Evolutionary conservation across 495 filamentous ascomycete genomes (phyloP).

Genomic region (Aspergillus mulundensis): DNA sequence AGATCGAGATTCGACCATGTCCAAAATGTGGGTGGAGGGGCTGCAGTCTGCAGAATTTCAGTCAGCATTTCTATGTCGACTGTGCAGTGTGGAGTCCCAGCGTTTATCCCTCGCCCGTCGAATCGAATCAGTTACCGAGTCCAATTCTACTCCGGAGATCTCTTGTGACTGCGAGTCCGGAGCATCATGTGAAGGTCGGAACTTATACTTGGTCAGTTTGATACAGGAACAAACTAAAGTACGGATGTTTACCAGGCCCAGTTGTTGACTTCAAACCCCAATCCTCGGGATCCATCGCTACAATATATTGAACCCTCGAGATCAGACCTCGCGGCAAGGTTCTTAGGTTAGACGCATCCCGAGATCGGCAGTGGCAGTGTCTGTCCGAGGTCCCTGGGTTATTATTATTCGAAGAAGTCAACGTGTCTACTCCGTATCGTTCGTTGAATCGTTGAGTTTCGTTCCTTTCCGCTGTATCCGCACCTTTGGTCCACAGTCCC

Average conservation of each 20-base stretch:
- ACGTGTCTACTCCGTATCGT: not conserved
- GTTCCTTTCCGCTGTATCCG: not conserved
- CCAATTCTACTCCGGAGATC: not conserved
- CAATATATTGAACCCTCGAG: conserved; percentile 1
- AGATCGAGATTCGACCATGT: conserved; percentile 21
- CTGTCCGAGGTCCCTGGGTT: conserved; percentile 12
- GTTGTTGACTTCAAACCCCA: not conserved
- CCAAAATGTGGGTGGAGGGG: not conserved
- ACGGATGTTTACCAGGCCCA: not conserved
- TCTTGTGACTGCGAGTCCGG: not conserved
- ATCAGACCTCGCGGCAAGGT: conserved; percentile 24
- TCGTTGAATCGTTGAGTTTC: conserved; percentile 15
- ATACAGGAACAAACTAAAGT: not conserved
- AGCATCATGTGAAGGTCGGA: not conserved
- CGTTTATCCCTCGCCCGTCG: not conserved
- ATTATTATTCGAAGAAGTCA: not conserved
- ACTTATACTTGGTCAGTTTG: not conserved
- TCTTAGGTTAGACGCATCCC: conserved; percentile 26
- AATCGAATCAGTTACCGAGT: not conserved
- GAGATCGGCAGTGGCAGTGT: conserved; percentile 40
- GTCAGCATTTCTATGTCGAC: not conserved
- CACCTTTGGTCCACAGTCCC: conserved; percentile 11
- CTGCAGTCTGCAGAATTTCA: conserved; percentile 2
- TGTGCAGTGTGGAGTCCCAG: not conserved
- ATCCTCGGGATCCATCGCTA: not conserved